Evolutionary conservation across 2,329 filamentous ascomycete genomes (phyloP).

Genomic region (Ambrosiella xylebori): DNA sequence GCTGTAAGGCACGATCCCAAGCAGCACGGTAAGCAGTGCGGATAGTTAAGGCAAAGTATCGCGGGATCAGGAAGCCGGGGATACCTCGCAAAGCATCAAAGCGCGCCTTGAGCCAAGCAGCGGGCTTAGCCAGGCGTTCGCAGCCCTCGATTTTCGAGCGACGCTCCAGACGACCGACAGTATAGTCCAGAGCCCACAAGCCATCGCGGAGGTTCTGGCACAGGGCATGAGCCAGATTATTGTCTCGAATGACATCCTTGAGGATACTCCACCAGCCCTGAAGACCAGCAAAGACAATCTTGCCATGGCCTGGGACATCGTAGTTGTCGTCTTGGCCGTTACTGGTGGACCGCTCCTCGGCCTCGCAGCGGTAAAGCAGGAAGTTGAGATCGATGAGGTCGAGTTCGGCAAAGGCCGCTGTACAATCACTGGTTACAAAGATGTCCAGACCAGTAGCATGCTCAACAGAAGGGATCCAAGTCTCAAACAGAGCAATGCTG

Average conservation of each 20-base stretch:
- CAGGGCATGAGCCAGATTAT: conserved; percentile 81
- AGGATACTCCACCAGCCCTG: conserved; percentile 97
- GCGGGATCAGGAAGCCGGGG: conserved; percentile 75
- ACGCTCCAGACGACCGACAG: conserved; percentile 58
- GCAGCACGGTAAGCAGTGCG: conserved; percentile 77
- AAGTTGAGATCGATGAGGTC: conserved; percentile 78
- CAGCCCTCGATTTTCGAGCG: conserved; percentile 48
- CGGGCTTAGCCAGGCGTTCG: conserved; percentile 43
- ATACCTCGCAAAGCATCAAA: conserved; percentile 74
- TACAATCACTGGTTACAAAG: conserved; percentile 68
- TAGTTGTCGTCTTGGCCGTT: conserved; percentile 67
- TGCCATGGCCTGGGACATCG: conserved; percentile 65
- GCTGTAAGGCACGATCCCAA: conserved; percentile 56
- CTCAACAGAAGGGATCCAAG: conserved; percentile 79
- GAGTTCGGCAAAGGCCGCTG: conserved; percentile 58
- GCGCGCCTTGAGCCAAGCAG: conserved; percentile 64
- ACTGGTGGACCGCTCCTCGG: conserved; percentile 68
- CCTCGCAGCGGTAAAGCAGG: conserved; percentile 75
- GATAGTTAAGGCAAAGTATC: conserved; percentile 82
- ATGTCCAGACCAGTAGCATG: conserved; percentile 70
- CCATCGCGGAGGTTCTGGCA: conserved; percentile 86
- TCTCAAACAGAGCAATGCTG: conserved; percentile 89
- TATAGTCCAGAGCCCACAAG: conserved; percentile 84
- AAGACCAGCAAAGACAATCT: conserved; percentile 84
- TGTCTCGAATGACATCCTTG: conserved; percentile 67